phyloP scores from a whole-genome alignment of 148 eudicot species.

The Rhododendron griersonianum region DNA sequence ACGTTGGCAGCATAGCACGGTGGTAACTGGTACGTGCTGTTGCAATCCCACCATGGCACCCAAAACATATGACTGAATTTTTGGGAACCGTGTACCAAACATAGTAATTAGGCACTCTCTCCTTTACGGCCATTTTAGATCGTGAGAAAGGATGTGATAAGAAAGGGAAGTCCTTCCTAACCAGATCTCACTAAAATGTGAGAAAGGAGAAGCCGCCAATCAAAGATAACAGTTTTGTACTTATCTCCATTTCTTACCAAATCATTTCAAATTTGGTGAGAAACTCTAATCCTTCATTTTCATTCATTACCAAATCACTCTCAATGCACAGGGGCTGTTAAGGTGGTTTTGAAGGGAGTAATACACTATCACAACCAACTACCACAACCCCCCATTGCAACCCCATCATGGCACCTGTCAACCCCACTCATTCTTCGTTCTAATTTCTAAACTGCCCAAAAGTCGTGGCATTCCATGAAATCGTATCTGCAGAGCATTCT shows the following conservation, averaged over 20 bases:
- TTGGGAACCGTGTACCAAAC: no score
- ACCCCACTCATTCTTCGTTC: not conserved
- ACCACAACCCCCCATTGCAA: not conserved
- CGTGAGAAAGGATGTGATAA: no score
- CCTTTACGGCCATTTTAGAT: not conserved
- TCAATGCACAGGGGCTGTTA: not conserved
- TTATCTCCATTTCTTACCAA: not conserved
- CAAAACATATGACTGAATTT: no score
- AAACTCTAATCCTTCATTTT: not conserved
- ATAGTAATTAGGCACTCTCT: not conserved
- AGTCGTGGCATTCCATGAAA: not conserved
- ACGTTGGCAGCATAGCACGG: no score
- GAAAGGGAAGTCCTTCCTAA: no score
- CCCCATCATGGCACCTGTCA: not conserved
- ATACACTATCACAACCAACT: not conserved
- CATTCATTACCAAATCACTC: not conserved
- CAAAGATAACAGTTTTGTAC: not conserved
- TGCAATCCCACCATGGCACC: not conserved
- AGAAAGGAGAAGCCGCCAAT: no score
- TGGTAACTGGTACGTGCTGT: not conserved
- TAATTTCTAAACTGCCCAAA: not conserved
- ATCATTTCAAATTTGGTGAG: not conserved
- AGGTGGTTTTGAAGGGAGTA: not conserved
- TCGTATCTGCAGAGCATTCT: not conserved
- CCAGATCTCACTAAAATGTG: no score